Evolutionary conservation across 2,329 filamentous ascomycete species (phyloP), one percentile per base, ranked within the genome.

Genomic region (Trichoderma guizhouense): DNA sequence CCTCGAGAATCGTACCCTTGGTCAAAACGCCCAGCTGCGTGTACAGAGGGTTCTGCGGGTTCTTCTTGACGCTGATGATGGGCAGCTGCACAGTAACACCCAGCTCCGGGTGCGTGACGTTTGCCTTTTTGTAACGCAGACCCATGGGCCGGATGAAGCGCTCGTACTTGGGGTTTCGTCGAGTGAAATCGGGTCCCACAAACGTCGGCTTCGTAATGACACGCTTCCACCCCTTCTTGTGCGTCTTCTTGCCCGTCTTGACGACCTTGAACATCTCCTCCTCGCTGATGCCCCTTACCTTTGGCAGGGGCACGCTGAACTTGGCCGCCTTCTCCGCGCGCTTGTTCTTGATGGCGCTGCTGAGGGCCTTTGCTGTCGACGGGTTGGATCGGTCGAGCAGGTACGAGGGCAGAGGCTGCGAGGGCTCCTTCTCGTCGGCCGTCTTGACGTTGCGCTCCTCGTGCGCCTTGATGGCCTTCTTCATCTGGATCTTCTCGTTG

Each of bases 241-340:
- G 87, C 2, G 91, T 94, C 87, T 97, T 98, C 89, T 97, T 97
- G 78, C 96, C 95, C 36, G 95, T 98, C 85, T 94, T 94, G 79
- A 98, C 90, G 15, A 97, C 95, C 84, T 93, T 95, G 87, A 98
- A 98, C 92, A 98, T 95, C 85, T 97, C 95, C 86, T 97, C 94
- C 85, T 98, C 95, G 76, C 89, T 91, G 77, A 98, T 98, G 72
- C 81, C 95, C 78, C 93, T 90, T 58, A 98, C 96, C 84, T 97
- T 98, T 43, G 96, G 96, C 79, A 99, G 82, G 2, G 96, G 96
- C 51, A 98, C 96, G 36, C 88, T 89, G 81, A 98, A 98, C 80
- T 95, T 93, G 65, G 96, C 96, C 7, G 95, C 94, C 88, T 98
- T 97, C 82, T 97, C 97, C 74, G 88, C 88, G 53, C 96, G 88